Conservation (phyloP, 2,329 filamentous ascomycete species). For the Diaporthe vaccinii region DNA sequence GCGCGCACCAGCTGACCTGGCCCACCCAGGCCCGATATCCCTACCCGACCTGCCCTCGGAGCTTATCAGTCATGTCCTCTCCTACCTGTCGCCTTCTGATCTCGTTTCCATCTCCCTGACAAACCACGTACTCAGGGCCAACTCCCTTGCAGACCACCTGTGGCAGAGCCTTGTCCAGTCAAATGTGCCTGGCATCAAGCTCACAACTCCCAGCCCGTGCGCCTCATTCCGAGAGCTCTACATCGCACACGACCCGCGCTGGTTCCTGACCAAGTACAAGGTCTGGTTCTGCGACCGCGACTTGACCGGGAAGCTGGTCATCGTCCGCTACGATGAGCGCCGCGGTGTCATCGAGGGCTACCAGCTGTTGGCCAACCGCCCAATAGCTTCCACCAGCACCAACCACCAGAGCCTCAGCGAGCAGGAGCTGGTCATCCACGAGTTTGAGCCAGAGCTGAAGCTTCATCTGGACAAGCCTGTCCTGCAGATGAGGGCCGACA, state of each 20-base stretch:
- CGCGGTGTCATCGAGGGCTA: constrained; percentile 86
- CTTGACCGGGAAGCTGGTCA: constrained; percentile 79
- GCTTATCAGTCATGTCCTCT: constrained; percentile 79
- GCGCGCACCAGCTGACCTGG: constrained; percentile 1
- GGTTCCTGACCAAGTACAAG: constrained; percentile 85
- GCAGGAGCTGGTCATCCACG: constrained; percentile 75
- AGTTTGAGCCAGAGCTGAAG: constrained; percentile 77
- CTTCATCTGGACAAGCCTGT: constrained; percentile 82
- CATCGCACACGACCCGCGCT: constrained; percentile 80
- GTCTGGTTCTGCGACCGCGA: constrained; percentile 88
- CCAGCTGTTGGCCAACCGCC: constrained; percentile 76
- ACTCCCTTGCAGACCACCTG: constrained; percentile 75
- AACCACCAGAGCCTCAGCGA: constrained; percentile 70
- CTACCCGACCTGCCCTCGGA: constrained; percentile 78
- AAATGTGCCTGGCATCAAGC: constrained; percentile 70
- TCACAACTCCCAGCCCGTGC: constrained; percentile 71
- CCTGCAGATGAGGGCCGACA: constrained; percentile 63
- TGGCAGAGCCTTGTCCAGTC: constrained; percentile 80
- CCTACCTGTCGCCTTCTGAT: constrained; percentile 74
- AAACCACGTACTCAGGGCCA: constrained; percentile 71
- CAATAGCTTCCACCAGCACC: constrained; percentile 47
- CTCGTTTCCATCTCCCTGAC: constrained; percentile 72
- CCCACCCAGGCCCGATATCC: not conserved
- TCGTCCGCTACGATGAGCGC: constrained; percentile 81
- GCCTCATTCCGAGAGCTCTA: constrained; percentile 79